Conservation (phyloP, 1,284 basidiomycete genomes). For the Cutaneotrichosporon sp. region DNA sequence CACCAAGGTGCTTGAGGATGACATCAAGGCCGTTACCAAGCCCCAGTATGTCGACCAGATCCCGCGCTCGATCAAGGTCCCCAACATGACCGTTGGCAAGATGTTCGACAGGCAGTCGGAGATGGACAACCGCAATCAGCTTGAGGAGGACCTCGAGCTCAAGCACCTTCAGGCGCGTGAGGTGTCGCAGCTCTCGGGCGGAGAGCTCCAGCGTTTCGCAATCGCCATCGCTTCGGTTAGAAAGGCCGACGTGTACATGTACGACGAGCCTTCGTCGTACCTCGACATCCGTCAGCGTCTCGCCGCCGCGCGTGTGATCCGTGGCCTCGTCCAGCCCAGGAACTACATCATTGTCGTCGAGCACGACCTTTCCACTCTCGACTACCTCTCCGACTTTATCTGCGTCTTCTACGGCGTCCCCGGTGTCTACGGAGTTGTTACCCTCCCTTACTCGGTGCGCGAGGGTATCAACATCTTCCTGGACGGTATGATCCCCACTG, state of each 20-base stretch:
- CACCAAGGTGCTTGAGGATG: constrained; percentile 97
- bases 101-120: constrained; percentile 69
- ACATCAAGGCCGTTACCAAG: constrained; percentile 95
- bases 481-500: constrained; percentile 96
- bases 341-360: constrained; percentile 95
- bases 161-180: constrained; percentile 80
- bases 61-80: constrained; percentile 84
- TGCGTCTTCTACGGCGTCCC: constrained; percentile 96
- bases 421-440: constrained; percentile 95
- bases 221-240: constrained; percentile 63
- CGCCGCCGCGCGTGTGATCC: constrained; percentile 93
- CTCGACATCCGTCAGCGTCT: constrained; percentile 92
- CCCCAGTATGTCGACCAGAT: constrained; percentile 99
- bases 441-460: constrained; percentile 92
- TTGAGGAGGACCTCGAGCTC: constrained; percentile 81
- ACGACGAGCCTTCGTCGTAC: constrained; percentile 90
- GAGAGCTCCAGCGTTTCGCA: constrained; percentile 94
- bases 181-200: constrained; percentile 80
- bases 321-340: constrained; percentile 71
- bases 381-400: constrained; percentile 95
- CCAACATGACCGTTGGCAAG: constrained; percentile 73
- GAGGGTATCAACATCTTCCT: constrained; percentile 99
- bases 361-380: constrained; percentile 94
- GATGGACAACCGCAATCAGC: constrained; percentile 69
- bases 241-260: constrained; percentile 71